Conservation (phyloP, 2,329 filamentous ascomycete species). For the Xylaria arbuscula region DNA sequence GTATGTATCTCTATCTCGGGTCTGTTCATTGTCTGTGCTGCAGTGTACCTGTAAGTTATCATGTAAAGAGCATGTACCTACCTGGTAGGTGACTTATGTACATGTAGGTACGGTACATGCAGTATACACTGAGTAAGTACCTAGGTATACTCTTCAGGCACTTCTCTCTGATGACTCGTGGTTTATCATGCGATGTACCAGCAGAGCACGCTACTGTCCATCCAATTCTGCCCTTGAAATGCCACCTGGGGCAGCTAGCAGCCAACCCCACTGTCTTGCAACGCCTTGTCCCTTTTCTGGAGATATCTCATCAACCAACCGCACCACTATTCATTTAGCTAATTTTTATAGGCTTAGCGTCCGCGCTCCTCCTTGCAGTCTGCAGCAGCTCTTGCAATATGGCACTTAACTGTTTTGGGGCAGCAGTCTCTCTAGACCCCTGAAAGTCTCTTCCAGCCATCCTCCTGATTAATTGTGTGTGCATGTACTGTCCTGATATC, state of each 20-base stretch:
- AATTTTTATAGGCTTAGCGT: constrained; percentile 18
- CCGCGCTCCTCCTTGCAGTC: constrained; percentile 26
- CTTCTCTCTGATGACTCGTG: background rate
- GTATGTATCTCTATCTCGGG: background rate
- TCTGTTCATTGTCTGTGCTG: background rate
- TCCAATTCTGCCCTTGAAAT: background rate
- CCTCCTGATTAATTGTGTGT: constrained; percentile 1
- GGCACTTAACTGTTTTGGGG: constrained; percentile 28
- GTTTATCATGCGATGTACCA: background rate
- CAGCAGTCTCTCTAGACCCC: constrained; percentile 8
- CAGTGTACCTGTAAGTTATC: background rate
- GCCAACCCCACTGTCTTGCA: background rate
- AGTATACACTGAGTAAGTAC: background rate
- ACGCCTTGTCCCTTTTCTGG: constrained; percentile 20
- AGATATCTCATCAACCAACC: constrained; percentile 10
- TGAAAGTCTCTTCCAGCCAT: constrained; percentile 27
- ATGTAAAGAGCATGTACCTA: background rate
- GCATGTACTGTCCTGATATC: background rate
- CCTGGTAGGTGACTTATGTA: too few species aligned
- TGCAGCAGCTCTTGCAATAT: constrained; percentile 32
- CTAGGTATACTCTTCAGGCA: background rate
- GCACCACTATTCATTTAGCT: constrained; percentile 31
- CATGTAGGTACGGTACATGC: too few species aligned
- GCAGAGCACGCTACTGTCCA: background rate
- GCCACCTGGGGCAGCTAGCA: background rate